Evolutionary conservation across 768 basidiomycete species (phyloP), one percentile per base, ranked within the genome.

Genomic region (Termitomyces sp.): DNA sequence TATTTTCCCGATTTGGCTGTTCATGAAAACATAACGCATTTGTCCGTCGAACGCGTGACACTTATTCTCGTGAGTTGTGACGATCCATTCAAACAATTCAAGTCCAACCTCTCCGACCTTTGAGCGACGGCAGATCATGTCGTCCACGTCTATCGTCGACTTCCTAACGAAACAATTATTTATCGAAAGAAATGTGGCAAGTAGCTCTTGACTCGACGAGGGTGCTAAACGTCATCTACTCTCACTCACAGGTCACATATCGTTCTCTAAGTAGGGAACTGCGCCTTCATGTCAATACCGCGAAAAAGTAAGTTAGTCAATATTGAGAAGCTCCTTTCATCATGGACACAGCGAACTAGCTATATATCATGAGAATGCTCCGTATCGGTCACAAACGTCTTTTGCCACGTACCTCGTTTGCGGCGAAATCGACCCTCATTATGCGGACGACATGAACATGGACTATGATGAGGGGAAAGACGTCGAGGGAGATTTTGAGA

Each of bases 361-460:
- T 15, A 63, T 65, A 1, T 92, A 82, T 62, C 76, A 84, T 62
- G 71, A 75, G 8, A 70, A 76, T 37, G 74, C 75, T 12, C 70
- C 71, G 40, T 70, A 75, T 45, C 66, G 69, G 53, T 65, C 73
- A 12, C 75, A 77, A 43, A 66, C 69, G 7, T 73, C 75, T 22
- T 73, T 72, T 51, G 88, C 90, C n/a, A 91, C 88, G 0, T 91
- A 88, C 70, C 68, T 88, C 37, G 62, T 93, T 12, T 81, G 77
- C 14, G 90, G 90, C 24, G 79, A 84, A 52, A 66, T 74, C 2
- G 54, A 66, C 49, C 58, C 70, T 7, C 46, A 51, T 19, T 53
- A 56, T n/a, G 56, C 43, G 45, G 53, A 74, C 62, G 74, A 77
- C 15, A 49, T 73, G 38, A 73, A 76, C 53, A 67, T 73, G 51